A percentile compares a stretch with the other conserved stretches of the same genome.
Evolutionary conservation across 257 asterid species (phyloP).

Genomic region (Solanum chmielewskii): DNA sequence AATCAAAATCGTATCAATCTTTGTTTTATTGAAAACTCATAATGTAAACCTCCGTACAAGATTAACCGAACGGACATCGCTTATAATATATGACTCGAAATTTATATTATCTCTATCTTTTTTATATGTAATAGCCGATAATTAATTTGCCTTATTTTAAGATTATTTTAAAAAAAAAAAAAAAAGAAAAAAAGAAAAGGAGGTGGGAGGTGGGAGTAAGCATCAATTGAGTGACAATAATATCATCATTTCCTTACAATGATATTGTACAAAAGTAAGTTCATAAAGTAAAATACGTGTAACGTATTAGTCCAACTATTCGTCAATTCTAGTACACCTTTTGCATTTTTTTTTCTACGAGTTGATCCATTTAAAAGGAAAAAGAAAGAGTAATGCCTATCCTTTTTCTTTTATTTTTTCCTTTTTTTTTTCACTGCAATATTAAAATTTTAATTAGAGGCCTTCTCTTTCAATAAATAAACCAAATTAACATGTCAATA

Average conservation of each 20-base stretch:
- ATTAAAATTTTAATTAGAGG: neutral
- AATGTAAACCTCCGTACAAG: neutral
- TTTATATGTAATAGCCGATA: no score
- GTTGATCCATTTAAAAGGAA: neutral
- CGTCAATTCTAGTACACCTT: neutral
- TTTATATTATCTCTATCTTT: no score
- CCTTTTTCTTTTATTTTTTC: neutral
- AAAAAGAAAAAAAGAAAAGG: no score
- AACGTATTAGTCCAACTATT: neutral
- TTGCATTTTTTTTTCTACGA: neutral
- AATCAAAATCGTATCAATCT: neutral
- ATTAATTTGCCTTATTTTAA: neutral
- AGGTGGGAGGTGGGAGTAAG: no score
- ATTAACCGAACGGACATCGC: neutral
- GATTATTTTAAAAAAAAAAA: neutral
- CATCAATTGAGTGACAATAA: neutral
- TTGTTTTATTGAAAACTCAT: neutral
- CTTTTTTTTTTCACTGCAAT: neutral
- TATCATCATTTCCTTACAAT: neutral
- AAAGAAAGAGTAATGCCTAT: neutral
- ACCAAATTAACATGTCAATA: neutral
- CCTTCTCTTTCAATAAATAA: neutral
- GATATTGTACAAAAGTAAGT: neutral
- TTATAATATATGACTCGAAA: neutral
- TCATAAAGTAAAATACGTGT: neutral